phyloP scores from a whole-genome alignment of 139 green algal species.

The Diplosphaera chodatii region DNA sequence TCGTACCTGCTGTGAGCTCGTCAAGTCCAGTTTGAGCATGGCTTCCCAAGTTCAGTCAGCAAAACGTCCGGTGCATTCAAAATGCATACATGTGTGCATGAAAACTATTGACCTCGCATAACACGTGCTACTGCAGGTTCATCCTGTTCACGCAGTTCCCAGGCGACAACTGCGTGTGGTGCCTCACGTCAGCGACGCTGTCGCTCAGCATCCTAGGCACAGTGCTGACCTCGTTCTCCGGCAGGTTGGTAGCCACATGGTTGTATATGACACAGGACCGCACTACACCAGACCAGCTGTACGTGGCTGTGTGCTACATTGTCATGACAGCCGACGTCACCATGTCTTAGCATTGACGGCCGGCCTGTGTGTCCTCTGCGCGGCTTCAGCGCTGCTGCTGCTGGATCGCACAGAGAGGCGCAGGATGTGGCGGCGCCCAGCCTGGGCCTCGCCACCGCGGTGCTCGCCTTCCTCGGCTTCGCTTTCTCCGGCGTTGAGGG shows the following conservation, averaged over 20 bases:
- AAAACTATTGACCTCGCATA: too few species aligned
- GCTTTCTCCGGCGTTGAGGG: not conserved
- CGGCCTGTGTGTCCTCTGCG: not conserved
- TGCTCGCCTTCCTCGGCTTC: not conserved
- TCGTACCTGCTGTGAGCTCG: conserved; percentile 66
- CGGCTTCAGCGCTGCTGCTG: not conserved
- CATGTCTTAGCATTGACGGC: too few species aligned
- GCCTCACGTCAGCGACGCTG: conserved; percentile 63
- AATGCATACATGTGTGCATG: too few species aligned
- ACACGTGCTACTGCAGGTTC: conserved; percentile 38
- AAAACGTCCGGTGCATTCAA: too few species aligned
- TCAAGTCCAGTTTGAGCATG: too few species aligned
- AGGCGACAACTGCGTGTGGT: conserved; percentile 64
- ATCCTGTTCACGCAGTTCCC: conserved; percentile 59
- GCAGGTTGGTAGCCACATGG: conserved; percentile 4
- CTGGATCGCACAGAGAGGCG: not conserved
- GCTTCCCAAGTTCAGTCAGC: too few species aligned
- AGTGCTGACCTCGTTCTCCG: not conserved
- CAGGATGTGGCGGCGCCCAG: not conserved
- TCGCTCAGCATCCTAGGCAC: conserved; percentile 35
- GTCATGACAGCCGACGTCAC: not conserved
- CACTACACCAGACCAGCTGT: conserved; percentile 10
- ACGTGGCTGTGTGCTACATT: not conserved
- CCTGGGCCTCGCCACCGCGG: not conserved
- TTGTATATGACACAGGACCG: too few species aligned